These are phyloP conservation scores for Rhizopus sp. DNA, from an alignment of 371 early-diverging fungal genomes.

Conservation along the genomic window DNA sequence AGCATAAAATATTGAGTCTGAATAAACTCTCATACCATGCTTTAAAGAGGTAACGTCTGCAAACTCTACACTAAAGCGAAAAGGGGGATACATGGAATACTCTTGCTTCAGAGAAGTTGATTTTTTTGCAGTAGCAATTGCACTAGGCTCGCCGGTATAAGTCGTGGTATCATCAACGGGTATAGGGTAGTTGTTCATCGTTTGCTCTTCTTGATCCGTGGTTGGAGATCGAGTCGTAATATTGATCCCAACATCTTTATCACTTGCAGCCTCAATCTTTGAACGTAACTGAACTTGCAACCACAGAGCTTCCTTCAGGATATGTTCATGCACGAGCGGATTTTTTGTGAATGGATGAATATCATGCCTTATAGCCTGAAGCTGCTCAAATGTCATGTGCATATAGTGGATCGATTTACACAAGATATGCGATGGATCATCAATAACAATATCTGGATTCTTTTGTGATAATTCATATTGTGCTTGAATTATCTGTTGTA, in stretches of 20 bases:
- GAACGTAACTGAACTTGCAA: slow-evolving; percentile 50
- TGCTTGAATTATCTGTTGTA: slow-evolving; percentile 42
- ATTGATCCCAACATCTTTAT: slow-evolving; percentile 39
- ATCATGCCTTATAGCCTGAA: slow-evolving; percentile 45
- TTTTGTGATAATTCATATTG: slow-evolving; percentile 11
- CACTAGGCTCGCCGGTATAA: slow-evolving; percentile 47
- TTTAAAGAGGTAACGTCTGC: slow-evolving; percentile 35
- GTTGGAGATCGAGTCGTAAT: slow-evolving; percentile 20
- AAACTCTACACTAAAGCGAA: slow-evolving; percentile 63
- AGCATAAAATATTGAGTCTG: slow-evolving; percentile 58
- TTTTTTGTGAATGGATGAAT: slow-evolving; percentile 43
- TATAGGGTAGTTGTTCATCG: slow-evolving; percentile 28
- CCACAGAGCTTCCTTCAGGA: slow-evolving; percentile 59
- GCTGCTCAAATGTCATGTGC: slow-evolving; percentile 62
- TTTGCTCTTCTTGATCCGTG: slow-evolving; percentile 7
- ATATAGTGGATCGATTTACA: slow-evolving; percentile 49
- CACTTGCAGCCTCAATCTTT: slow-evolving; percentile 45
- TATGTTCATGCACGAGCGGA: slow-evolving; percentile 30
- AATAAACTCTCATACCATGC: slow-evolving; percentile 43
- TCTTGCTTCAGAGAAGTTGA: slow-evolving; percentile 2
- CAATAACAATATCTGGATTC: slow-evolving; percentile 3
- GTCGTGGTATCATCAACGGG: slow-evolving; percentile 58
- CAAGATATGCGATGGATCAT: slow-evolving; percentile 22
- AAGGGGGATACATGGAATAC: slow-evolving; percentile 53
- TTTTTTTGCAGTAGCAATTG: slow-evolving; percentile 21